Conservation (phyloP, 352 stramenopile species). For the Globisporangium mamillatum region DNA sequence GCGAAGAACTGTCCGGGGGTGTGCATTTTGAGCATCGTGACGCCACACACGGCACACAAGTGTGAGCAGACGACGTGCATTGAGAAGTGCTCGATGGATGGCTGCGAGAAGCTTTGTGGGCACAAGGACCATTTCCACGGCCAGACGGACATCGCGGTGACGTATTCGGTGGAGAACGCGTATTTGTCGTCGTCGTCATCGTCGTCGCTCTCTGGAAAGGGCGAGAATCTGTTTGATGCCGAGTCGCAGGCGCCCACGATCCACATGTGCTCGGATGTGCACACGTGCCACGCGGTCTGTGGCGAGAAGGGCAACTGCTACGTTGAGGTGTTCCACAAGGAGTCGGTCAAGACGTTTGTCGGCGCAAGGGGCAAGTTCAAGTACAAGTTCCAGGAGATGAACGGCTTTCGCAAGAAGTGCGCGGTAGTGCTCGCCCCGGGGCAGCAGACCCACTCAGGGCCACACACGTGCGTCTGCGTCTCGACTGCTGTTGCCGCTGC, state of each 20-base stretch:
- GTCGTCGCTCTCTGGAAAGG: constrained; percentile 21
- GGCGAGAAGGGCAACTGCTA: constrained; percentile 58
- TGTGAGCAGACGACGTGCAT: constrained; percentile 61
- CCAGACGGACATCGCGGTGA: constrained; percentile 37
- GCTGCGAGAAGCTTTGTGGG: constrained; percentile 48
- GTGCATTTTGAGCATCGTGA: constrained; percentile 55
- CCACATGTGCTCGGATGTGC: constrained; percentile 59
- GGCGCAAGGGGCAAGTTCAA: constrained; percentile 57
- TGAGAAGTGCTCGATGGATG: constrained; percentile 55
- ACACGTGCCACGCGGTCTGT: constrained; percentile 58
- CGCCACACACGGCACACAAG: constrained; percentile 52
- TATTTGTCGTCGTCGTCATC: background rate
- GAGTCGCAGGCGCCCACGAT: constrained; percentile 34
- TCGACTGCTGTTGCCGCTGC: background rate
- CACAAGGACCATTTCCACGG: constrained; percentile 68
- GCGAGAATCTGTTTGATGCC: constrained; percentile 35
- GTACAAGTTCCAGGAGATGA: constrained; percentile 83
- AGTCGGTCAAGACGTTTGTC: constrained; percentile 64
- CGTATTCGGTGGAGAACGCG: constrained; percentile 47
- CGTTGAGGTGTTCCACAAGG: constrained; percentile 66
- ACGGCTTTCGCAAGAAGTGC: constrained; percentile 69
- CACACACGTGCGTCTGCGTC: constrained; percentile 59
- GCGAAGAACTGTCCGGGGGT: constrained; percentile 34
- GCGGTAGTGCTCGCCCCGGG: constrained; percentile 29
- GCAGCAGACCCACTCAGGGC: constrained; percentile 41